Conservation (phyloP, 805 yeast genomes). For the Saccharomyces jurei region DNA sequence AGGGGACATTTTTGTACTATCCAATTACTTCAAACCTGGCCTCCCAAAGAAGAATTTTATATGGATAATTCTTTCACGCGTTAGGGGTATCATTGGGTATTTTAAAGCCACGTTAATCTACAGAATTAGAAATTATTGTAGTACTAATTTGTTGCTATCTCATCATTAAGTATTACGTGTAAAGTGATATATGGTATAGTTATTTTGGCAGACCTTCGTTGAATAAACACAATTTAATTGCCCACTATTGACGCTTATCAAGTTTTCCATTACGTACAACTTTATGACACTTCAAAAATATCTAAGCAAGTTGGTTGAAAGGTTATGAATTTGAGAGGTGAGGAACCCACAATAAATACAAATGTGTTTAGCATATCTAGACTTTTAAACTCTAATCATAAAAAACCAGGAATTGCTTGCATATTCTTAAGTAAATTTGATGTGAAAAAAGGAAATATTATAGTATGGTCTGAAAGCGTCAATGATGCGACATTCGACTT, state of each 20-base stretch:
- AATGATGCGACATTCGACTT: slow-evolving; percentile 23
- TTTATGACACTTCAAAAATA: not conserved
- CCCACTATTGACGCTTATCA: not conserved
- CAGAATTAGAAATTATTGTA: not conserved
- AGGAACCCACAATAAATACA: not conserved
- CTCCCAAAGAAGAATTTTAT: not conserved
- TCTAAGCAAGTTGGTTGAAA: not conserved
- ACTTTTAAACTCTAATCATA: slow-evolving; percentile 3
- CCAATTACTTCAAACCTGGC: not conserved
- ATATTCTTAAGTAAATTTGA: slow-evolving; percentile 29
- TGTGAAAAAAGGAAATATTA: slow-evolving; percentile 26
- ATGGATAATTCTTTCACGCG: not conserved
- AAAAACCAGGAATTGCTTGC: slow-evolving; percentile 13
- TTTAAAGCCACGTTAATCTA: not conserved
- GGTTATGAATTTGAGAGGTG: not conserved
- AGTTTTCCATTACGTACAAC: not conserved
- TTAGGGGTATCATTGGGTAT: not conserved
- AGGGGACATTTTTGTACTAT: not conserved
- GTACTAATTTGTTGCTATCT: not conserved
- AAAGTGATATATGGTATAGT: not conserved
- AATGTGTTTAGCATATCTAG: not conserved
- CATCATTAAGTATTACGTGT: not conserved
- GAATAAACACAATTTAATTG: not conserved
- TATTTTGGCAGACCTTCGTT: not conserved
- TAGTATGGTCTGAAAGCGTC: slow-evolving; percentile 21